Base-by-base conservation (phyloP, 1,284 basidiomycete genomes). In the Heterobasidion annosum region DNA sequence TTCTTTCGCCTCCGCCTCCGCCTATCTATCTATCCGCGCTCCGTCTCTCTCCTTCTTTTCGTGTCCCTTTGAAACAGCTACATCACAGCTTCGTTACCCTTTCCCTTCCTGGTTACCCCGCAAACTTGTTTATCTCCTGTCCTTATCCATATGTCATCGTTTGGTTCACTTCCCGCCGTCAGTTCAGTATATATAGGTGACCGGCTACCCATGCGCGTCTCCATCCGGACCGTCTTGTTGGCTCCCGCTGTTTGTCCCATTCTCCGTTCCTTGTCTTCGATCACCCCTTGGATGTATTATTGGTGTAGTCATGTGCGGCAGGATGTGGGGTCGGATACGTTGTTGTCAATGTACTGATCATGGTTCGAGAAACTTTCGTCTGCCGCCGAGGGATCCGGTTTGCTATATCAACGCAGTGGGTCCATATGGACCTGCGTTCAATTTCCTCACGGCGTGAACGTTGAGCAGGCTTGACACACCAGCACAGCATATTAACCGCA, bases 251-350 rank as follows among this genome's bases (percentile, higher is more conserved):
- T 33, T 34, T 44, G 43, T 47, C 37, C n/a, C 37, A 40, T 40
- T 40, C 37, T 40, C 37, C 37, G 37, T 40, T 40, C 37, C n/a
- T n/a, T n/a, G 37, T 40, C 37, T 40, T n/a, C n/a, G 37, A n/a
- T 40, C n/a, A 40, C 37, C 25, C 34, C n/a, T 47, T 34, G 51
- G 51, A 53, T 53, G 51, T 53, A 53, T 53, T 53, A 48, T 53
- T 53, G 15, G 44, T 53, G 51, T 53, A 53, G 42, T 47, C 40
- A 53, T 52, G 51, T 52, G 43, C 40, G 50, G 25, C 45, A 13
- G n/a, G 45, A 34, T 16, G 47, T 43, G 32, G 32, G 45, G 34
- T 44, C 43, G 51, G 32, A 53, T 53, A 47, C 40, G 34, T 19
- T 53, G 44, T 53, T 53, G 51, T 53, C 47, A 44, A 25, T 25